These are phyloP conservation scores for Plasmodium coatneyi DNA, from an alignment of 169 alveolate genomes.

Conservation along the genomic window DNA sequence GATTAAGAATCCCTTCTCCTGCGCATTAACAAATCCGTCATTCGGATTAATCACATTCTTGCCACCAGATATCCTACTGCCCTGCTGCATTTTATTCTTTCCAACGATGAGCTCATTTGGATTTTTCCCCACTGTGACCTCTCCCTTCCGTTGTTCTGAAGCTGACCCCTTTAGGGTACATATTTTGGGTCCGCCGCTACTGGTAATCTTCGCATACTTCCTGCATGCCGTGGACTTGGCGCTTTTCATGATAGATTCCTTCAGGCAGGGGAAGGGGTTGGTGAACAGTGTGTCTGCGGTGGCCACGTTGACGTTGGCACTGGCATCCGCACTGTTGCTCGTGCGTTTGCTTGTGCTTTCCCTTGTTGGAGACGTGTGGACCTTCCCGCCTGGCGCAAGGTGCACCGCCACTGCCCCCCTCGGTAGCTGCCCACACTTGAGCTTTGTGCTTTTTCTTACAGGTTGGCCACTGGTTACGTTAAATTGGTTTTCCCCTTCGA, in stretches of 20 bases:
- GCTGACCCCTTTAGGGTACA: background rate
- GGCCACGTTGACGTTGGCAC: background rate
- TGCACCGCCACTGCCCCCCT: background rate
- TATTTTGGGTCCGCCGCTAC: background rate
- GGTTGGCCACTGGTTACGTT: background rate
- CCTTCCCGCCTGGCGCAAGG: background rate
- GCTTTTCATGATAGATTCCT: background rate
- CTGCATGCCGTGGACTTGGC: background rate
- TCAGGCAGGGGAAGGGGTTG: conserved; percentile 1
- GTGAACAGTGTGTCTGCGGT: background rate
- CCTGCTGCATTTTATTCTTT: background rate
- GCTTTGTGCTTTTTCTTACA: background rate
- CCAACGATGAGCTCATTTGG: background rate
- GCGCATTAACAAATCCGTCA: background rate
- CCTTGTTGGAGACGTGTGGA: background rate
- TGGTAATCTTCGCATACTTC: background rate
- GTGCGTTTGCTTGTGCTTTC: background rate
- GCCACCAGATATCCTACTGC: background rate
- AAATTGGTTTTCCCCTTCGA: background rate
- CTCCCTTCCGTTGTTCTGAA: background rate
- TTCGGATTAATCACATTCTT: background rate
- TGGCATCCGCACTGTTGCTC: background rate
- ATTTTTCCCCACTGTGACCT: background rate
- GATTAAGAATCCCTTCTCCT: background rate
- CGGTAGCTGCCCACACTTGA: background rate